Percentiles rank a stretch among this genome's conserved stretches.
Conservation (phyloP, 2,329 filamentous ascomycete genomes). For the Stachybotrys elegans region DNA sequence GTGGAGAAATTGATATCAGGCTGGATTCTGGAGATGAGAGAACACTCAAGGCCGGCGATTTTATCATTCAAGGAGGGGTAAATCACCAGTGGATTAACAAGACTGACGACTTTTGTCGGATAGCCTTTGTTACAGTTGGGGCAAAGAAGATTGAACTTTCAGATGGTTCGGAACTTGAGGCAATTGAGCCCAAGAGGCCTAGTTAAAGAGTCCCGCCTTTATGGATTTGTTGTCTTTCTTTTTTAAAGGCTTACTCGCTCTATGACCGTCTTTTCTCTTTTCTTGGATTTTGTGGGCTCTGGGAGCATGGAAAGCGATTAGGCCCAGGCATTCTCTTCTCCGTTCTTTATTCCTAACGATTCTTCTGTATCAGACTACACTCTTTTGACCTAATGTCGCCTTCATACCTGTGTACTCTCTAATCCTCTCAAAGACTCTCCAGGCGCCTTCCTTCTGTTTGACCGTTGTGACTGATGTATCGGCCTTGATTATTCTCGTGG, state of each 20-base stretch:
- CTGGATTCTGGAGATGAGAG: conserved; percentile 37
- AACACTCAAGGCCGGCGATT: conserved; percentile 28
- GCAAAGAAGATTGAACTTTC: conserved; percentile 31
- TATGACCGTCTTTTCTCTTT: too few species aligned
- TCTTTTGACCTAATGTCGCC: conserved; percentile 22
- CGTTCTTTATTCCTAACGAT: not conserved
- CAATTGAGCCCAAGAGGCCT: conserved; percentile 13
- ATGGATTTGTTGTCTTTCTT: too few species aligned
- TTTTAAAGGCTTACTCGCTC: too few species aligned
- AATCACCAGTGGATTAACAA: conserved; percentile 41
- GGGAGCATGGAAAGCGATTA: too few species aligned
- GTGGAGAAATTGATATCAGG: conserved; percentile 32
- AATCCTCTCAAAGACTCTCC: conserved; percentile 28
- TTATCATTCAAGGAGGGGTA: conserved; percentile 35
- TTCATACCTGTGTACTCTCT: conserved; percentile 35
- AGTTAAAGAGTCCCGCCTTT: not conserved
- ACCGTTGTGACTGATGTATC: conserved; percentile 12
- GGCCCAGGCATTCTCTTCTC: too few species aligned
- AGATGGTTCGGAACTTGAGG: conserved; percentile 30
- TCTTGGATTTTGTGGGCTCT: too few species aligned
- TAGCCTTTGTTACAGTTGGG: conserved; percentile 34
- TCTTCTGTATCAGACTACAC: conserved; percentile 11
- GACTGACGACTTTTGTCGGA: conserved; percentile 26
- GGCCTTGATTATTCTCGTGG: conserved; percentile 28
- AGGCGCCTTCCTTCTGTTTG: conserved; percentile 21